These are phyloP conservation scores for Chernovozyma sophiae-reginae DNA, from an alignment of 1,139 yeast species.

Conservation along the genomic window DNA sequence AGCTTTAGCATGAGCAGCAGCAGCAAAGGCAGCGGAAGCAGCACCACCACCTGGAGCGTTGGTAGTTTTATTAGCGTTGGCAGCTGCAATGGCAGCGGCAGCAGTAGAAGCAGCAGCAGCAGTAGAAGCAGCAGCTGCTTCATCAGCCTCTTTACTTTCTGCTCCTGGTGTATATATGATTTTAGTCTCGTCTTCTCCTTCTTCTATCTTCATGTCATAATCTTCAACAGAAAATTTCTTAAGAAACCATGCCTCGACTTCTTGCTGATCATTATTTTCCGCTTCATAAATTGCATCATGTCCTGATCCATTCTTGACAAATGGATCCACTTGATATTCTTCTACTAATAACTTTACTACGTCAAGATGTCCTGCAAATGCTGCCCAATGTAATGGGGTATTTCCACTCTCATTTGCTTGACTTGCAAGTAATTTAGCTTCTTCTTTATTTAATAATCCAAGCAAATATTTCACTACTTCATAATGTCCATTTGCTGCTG, in stretches of 20 bases:
- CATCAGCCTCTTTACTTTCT: conserved; percentile 46
- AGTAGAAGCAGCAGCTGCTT: conserved; percentile 30
- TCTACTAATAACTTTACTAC: conserved; percentile 70
- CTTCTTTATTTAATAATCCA: conserved; percentile 41
- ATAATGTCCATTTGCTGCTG: conserved; percentile 90
- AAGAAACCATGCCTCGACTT: conserved; percentile 69
- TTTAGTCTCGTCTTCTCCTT: conserved; percentile 42
- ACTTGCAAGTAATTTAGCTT: conserved; percentile 47
- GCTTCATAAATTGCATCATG: conserved; percentile 91
- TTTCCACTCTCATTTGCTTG: conserved; percentile 76
- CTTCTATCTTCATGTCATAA: conserved; percentile 29
- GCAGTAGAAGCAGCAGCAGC: conserved; percentile 2
- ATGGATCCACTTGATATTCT: conserved; percentile 75
- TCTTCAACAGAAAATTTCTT: conserved; percentile 71
- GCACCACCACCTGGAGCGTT: no score
- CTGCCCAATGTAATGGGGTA: conserved; percentile 95
- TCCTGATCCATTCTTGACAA: conserved; percentile 64
- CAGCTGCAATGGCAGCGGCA: neutral
- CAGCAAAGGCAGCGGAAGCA: neutral
- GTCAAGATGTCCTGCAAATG: conserved; percentile 77
- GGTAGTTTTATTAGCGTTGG: neutral
- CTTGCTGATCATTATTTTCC: conserved; percentile 63
- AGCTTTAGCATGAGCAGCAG: no score
- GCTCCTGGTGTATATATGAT: conserved; percentile 46
- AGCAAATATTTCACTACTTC: conserved; percentile 62